Conservation (phyloP, 768 basidiomycete species). For the Suillus spraguei region DNA sequence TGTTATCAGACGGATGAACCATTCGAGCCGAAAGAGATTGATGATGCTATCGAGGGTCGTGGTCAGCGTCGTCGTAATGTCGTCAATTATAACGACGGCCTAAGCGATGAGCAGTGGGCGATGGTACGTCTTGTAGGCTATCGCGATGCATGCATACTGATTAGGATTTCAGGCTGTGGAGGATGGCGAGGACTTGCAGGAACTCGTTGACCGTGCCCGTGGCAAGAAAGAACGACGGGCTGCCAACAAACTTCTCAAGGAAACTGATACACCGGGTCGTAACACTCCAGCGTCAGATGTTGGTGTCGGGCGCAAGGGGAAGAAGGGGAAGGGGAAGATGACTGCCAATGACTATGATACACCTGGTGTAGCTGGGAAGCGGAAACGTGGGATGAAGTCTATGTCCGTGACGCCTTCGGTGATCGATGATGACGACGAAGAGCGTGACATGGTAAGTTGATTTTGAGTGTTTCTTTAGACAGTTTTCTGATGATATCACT, state of each 20-base stretch:
- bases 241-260: slow-evolving; percentile 59
- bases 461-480: not conserved
- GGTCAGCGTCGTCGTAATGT: slow-evolving; percentile 83
- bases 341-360: slow-evolving; percentile 45
- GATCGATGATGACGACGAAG: slow-evolving; percentile 77
- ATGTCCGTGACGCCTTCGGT: slow-evolving; percentile 78
- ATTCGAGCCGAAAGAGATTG: slow-evolving; percentile 66
- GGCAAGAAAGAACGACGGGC: slow-evolving; percentile 68
- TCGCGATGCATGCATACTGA: not conserved
- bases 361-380: slow-evolving; percentile 53
- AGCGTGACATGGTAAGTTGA: slow-evolving; percentile 63
- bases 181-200: slow-evolving; percentile 79
- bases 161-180: slow-evolving; percentile 59
- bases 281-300: slow-evolving; percentile 67
- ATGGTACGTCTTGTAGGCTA: slow-evolving; percentile 49
- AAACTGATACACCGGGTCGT: slow-evolving; percentile 60
- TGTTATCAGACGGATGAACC: slow-evolving; percentile 88
- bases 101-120: slow-evolving; percentile 94
- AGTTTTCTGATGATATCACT: slow-evolving; percentile 6
- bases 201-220: slow-evolving; percentile 64
- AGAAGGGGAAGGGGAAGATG: slow-evolving; percentile 64
- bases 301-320: slow-evolving; percentile 54
- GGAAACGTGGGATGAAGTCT: slow-evolving; percentile 74
- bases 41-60: slow-evolving; percentile 65
- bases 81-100: slow-evolving; percentile 91